These are phyloP conservation scores for Durusdinium trenchii DNA, from an alignment of 73 alveolate species.

Conservation along the genomic window DNA sequence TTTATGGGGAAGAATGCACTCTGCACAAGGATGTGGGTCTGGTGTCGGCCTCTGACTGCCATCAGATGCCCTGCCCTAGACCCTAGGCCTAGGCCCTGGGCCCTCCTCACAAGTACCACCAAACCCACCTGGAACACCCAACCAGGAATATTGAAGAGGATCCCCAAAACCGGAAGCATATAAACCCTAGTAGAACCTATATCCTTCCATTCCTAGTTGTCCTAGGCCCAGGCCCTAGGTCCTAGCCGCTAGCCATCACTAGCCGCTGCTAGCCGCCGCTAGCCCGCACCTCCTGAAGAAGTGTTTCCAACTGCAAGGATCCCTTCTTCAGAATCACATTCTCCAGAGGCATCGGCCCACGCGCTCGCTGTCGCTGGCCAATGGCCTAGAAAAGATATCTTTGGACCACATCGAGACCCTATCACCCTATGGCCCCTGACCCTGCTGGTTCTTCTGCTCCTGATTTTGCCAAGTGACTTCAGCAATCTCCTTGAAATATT, in stretches of 20 bases:
- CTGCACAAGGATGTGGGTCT: too few relatives aligned
- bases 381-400: background rate
- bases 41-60: too few relatives aligned
- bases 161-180: background rate
- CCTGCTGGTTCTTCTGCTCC: too few relatives aligned
- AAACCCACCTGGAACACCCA: background rate
- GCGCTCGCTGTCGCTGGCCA: background rate
- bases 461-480: too few relatives aligned
- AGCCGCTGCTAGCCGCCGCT: too few relatives aligned
- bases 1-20: too few relatives aligned
- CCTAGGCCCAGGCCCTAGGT: background rate
- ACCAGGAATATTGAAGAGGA: background rate
- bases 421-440: too few relatives aligned
- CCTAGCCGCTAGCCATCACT: background rate
- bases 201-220: background rate
- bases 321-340: background rate
- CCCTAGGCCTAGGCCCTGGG: too few relatives aligned
- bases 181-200: background rate
- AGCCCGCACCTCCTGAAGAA: background rate
- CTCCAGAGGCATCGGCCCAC: background rate
- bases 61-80: too few relatives aligned
- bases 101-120: background rate
- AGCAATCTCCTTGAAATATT: too few relatives aligned
- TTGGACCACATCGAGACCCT: background rate
- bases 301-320: background rate